Percentiles rank a stretch among this genome's conserved stretches.
Conservation (phyloP, 1,284 basidiomycete species). For the Trametes hirsuta region DNA sequence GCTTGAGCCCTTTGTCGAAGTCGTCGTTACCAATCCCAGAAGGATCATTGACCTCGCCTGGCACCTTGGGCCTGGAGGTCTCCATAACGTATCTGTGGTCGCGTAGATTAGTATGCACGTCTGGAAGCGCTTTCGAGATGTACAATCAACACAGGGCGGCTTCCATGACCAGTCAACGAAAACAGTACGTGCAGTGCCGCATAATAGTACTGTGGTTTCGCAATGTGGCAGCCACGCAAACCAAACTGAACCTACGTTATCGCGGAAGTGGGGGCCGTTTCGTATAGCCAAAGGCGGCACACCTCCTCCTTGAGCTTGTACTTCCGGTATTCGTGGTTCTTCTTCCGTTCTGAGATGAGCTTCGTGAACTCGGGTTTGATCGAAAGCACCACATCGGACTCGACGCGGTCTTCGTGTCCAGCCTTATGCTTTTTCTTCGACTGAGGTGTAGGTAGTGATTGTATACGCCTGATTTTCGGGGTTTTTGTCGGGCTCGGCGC, state of each 20-base stretch:
- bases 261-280: slow-evolving; percentile 33
- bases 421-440: slow-evolving; percentile 4
- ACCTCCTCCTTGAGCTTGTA: slow-evolving; percentile 37
- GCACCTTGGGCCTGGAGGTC: slow-evolving; percentile 34
- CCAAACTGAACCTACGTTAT: slow-evolving; percentile 32
- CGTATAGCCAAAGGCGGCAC: slow-evolving; percentile 38
- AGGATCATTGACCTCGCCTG: slow-evolving; percentile 37
- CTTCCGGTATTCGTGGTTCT: slow-evolving; percentile 41
- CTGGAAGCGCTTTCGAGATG: background rate
- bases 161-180: no score
- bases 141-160: no score
- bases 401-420: slow-evolving; percentile 25
- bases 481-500: background rate
- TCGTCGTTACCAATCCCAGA: slow-evolving; percentile 39
- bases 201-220: no score
- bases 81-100: slow-evolving; percentile 31
- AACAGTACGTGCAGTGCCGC: no score
- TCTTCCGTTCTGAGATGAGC: slow-evolving; percentile 36
- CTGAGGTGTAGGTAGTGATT: background rate
- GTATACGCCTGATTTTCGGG: background rate
- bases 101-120: background rate
- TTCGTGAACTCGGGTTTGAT: slow-evolving; percentile 37
- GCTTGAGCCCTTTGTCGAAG: slow-evolving; percentile 35
- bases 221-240: no score
- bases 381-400: slow-evolving; percentile 35